These are phyloP conservation scores for Ophiostoma sp. DNA, from an alignment of 2,329 filamentous ascomycete species.

Conservation along the genomic window DNA sequence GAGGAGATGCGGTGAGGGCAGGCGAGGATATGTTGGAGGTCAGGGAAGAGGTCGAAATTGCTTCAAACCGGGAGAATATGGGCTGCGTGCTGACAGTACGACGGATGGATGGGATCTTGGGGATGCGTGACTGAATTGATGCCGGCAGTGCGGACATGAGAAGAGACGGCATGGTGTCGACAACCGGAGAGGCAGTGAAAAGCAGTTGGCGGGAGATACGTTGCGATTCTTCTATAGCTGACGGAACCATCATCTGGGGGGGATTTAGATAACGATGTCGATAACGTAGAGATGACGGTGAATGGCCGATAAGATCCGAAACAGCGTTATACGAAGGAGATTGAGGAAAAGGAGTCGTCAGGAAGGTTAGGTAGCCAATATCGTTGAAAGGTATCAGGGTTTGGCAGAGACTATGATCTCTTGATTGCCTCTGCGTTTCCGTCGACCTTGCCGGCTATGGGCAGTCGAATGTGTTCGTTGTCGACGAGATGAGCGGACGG, in stretches of 20 bases:
- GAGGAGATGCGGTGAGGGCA: slow-evolving; percentile 3
- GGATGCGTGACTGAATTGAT: slow-evolving; percentile 28
- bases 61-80: slow-evolving; percentile 19
- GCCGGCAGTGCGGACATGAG: slow-evolving; percentile 27
- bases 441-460: too few relatives aligned
- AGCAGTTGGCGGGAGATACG: background rate
- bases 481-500: too few relatives aligned
- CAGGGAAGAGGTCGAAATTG: slow-evolving; percentile 9
- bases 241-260: background rate
- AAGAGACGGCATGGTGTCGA: slow-evolving; percentile 24
- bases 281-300: background rate
- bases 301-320: slow-evolving; percentile 2
- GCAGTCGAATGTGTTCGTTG: too few relatives aligned
- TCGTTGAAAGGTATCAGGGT: background rate
- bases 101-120: slow-evolving; percentile 24
- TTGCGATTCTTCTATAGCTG: background rate
- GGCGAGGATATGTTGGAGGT: slow-evolving; percentile 8
- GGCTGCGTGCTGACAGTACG: slow-evolving; percentile 22
- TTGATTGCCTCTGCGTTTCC: too few relatives aligned
- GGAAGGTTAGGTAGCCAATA: background rate
- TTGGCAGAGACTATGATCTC: too few relatives aligned
- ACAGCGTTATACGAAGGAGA: background rate
- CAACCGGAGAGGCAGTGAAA: background rate
- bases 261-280: background rate
- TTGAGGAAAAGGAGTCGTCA: background rate